Percentiles rank a stretch among this genome's conserved stretches.
phyloP scores from a whole-genome alignment of 306 rosid species.

The Aeschynomene evenia region DNA sequence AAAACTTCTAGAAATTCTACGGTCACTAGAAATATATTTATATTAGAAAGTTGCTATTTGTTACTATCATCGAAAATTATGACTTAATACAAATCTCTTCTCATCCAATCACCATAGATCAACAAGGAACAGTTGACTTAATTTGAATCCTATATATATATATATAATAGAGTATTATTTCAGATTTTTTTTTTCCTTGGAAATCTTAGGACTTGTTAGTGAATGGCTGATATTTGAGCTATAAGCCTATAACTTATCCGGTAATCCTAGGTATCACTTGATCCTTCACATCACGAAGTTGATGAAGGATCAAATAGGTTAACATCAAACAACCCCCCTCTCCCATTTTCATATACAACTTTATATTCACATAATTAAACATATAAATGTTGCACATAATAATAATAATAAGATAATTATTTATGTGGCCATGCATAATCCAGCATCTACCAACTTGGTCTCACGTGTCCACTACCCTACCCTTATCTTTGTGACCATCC shows the following conservation, averaged over 20 bases:
- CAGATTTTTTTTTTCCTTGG: background rate
- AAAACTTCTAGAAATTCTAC: background rate
- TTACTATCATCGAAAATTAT: constrained; percentile 1
- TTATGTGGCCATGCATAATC: constrained; percentile 31
- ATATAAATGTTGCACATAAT: background rate
- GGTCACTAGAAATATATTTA: background rate
- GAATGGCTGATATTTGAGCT: background rate
- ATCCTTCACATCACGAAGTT: constrained; percentile 20
- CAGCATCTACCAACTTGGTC: constrained; percentile 26
- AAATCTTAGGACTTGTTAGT: constrained; percentile 12
- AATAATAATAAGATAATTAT: constrained; percentile 1
- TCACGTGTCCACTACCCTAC: constrained; percentile 20
- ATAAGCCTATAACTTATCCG: background rate
- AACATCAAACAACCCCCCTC: constrained; percentile 9
- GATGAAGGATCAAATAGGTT: background rate
- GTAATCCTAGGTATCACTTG: constrained; percentile 7
- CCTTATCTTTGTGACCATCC: constrained; percentile 30
- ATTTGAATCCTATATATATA: background rate
- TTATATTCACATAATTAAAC: background rate
- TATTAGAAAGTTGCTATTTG: background rate
- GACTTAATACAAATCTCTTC: background rate
- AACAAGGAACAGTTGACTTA: constrained; percentile 11
- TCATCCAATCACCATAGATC: background rate
- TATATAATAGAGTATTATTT: too few species aligned
- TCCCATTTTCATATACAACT: constrained; percentile 1